Base-by-base conservation (phyloP, 257 asterid species). In the Ballota nigra region DNA sequence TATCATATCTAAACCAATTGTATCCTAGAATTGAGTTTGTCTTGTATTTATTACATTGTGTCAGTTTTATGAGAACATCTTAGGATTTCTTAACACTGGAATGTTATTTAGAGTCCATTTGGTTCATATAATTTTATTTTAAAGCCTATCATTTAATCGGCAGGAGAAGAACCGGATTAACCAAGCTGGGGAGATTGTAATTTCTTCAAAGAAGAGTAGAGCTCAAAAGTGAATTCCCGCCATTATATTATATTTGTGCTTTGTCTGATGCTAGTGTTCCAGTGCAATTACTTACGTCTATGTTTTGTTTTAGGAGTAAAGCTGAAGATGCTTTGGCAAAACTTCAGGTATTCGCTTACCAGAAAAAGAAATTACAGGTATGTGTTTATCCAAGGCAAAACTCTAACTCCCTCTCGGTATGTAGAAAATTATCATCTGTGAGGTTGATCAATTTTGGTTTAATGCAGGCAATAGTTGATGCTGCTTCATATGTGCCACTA, bases 111-210 rank as follows among this genome's bases (percentile, higher is more conserved):
- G 52, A 13, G 6, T 13, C 51, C 18, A 41, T 41, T 11, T 41
- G n/a, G 51, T 43, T 43, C 52, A 4, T 43, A 13, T 43, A 13
- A 43, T 43, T 43, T 43, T 43, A 43, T 43, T 43, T 45, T 63
- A 38, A 28, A 5, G 52, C 41, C 56, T 22, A 47, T 73, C 38
- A 63, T 55, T 40, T 67, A 51, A 52, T 52, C 31, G 67, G 45
- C 91, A 95, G 98, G 99, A 92, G 77, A 95, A 90, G 80, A 88
- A 87, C 70, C 85, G 96, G 74, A 95, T 95, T 75, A 95, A 85
- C 77, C 88, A 68, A 82, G 97, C 90, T 58, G 98, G 99, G 71
- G 98, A 89, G 80, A 89, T 95, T 56, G 92, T 95, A 76, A 83
- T 92, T 74, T 83, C 98, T 70, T 95, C 99, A 53, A 84, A 94